Percentiles rank a stretch among this genome's conserved stretches.
Conservation (phyloP, 2,329 filamentous ascomycete genomes). For the Sporothrix protearum region DNA sequence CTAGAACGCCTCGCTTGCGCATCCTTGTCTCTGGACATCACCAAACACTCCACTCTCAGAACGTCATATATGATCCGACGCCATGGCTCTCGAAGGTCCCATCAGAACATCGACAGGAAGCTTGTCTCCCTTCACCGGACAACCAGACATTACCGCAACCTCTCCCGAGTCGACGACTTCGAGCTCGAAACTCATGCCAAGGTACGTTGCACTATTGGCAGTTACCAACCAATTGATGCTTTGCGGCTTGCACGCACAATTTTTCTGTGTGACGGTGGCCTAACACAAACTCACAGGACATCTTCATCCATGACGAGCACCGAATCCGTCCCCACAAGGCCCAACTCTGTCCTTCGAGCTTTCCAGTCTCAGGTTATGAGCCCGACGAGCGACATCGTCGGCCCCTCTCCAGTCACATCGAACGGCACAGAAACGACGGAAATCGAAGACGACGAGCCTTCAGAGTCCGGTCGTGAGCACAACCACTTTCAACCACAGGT, state of each 20-base stretch:
- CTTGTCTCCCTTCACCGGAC: slow-evolving; percentile 51
- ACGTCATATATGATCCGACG: slow-evolving; percentile 8
- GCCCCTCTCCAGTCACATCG: slow-evolving; percentile 80
- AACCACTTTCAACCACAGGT: slow-evolving; percentile 39
- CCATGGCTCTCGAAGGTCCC: slow-evolving; percentile 61
- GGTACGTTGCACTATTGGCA: slow-evolving; percentile 43
- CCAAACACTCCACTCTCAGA: neutral
- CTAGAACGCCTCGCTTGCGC: neutral
- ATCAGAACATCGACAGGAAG: slow-evolving; percentile 60
- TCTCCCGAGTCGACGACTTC: slow-evolving; percentile 50
- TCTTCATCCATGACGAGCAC: slow-evolving; percentile 38
- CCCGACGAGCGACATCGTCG: slow-evolving; percentile 66
- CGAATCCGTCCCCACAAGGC: slow-evolving; percentile 51
- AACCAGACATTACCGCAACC: slow-evolving; percentile 54
- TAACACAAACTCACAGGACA: slow-evolving; percentile 34
- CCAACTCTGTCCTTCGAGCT: slow-evolving; percentile 48
- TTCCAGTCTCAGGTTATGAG: slow-evolving; percentile 55
- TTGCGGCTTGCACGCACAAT: slow-evolving; percentile 39
- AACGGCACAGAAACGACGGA: slow-evolving; percentile 80
- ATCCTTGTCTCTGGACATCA: neutral
- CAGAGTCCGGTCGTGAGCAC: slow-evolving; percentile 2
- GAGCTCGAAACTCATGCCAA: slow-evolving; percentile 48
- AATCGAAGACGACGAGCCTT: slow-evolving; percentile 68
- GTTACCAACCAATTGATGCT: neutral
- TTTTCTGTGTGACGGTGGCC: slow-evolving; percentile 50